Percentiles rank a stretch among this genome's conserved stretches.
Conservation (phyloP, 306 rosid species). For the Quercus robur region DNA sequence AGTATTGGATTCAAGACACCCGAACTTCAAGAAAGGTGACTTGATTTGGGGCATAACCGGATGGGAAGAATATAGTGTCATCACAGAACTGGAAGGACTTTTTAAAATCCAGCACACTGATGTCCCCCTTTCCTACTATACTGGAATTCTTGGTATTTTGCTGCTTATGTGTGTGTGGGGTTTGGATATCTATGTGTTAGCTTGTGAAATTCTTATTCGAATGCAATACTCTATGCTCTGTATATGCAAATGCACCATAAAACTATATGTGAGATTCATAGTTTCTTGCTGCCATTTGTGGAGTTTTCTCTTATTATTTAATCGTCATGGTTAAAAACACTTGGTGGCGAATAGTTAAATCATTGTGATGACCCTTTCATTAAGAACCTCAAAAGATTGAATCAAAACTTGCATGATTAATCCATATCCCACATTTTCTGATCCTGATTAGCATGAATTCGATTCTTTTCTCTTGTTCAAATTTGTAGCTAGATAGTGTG, state of each 20-base stretch:
- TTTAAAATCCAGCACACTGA: conserved; percentile 38
- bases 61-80: conserved; percentile 57
- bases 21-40: conserved; percentile 45
- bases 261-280: not conserved
- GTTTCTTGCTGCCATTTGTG: not conserved
- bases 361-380: not conserved
- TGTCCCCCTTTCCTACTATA: conserved; percentile 50
- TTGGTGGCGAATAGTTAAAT: no score
- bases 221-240: no score
- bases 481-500: no score
- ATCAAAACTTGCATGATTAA: no score
- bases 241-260: no score
- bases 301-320: not conserved
- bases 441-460: no score
- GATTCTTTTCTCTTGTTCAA: no score
- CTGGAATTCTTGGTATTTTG: conserved; percentile 24
- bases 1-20: conserved; percentile 44
- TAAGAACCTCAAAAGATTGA: no score
- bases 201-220: no score
- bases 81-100: conserved; percentile 21
- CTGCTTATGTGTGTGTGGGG: no score
- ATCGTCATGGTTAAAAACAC: not conserved
- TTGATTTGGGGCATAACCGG: conserved; percentile 42
- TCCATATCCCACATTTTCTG: no score
- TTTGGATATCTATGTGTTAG: no score